Percentiles rank a stretch among this genome's conserved stretches.
These are phyloP conservation scores for Amaranthus hypochondriacus DNA, from an alignment of 148 eudicot species.

Conservation along the genomic window DNA sequence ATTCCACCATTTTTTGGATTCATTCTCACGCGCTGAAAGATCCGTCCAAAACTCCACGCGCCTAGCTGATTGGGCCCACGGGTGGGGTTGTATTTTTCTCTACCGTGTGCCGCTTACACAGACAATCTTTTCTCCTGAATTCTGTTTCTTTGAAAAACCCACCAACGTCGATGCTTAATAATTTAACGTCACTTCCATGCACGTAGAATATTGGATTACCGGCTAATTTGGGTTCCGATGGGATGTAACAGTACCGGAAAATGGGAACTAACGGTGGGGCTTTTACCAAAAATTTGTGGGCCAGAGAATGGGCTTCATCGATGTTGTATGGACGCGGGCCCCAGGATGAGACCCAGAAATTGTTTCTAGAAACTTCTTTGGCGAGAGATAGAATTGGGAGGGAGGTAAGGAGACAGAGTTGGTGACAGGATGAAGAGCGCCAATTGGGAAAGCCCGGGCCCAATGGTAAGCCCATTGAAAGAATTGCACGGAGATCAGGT, in stretches of 20 bases:
- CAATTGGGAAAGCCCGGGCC: constrained; percentile 80
- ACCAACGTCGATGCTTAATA: constrained; percentile 46
- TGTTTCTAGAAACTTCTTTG: constrained; percentile 38
- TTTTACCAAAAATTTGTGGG: constrained; percentile 27
- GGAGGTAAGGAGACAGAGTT: constrained; percentile 42
- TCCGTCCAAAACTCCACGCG: constrained; percentile 25
- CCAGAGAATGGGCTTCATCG: constrained; percentile 40
- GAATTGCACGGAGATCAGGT: constrained; percentile 64
- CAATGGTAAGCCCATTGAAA: constrained; percentile 59
- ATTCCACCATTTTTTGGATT: constrained; percentile 21
- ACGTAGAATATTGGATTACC: constrained; percentile 80
- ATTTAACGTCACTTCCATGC: constrained; percentile 38
- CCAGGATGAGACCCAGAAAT: constrained; percentile 54
- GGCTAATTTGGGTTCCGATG: constrained; percentile 42
- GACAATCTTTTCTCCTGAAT: constrained; percentile 13
- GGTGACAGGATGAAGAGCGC: constrained; percentile 60
- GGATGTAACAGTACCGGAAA: constrained; percentile 45
- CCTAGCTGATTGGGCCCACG: constrained; percentile 7
- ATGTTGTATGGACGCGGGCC: constrained; percentile 38
- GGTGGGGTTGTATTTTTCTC: neutral
- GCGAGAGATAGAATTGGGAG: constrained; percentile 42
- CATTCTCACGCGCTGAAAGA: constrained; percentile 2
- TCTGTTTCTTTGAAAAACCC: constrained; percentile 44
- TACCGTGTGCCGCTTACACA: neutral
- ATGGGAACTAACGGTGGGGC: constrained; percentile 63